Base-by-base conservation (phyloP, 352 stramenopile species). In the Globisporangium nodosum region DNA sequence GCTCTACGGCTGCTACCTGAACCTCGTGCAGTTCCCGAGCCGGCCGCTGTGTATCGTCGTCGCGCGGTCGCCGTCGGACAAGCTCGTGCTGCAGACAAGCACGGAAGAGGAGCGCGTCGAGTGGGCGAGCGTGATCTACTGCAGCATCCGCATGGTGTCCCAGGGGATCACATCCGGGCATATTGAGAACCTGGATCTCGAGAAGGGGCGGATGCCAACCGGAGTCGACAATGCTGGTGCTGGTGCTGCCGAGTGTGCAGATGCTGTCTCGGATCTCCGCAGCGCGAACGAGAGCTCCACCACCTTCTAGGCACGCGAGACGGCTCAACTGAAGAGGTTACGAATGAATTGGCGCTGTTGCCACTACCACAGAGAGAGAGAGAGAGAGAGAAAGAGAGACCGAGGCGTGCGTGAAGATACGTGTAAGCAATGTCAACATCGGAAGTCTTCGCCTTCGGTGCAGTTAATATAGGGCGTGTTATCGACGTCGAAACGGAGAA, bases 121-220 rank as follows among this genome's bases (percentile, higher is more conserved):
- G 60, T 95, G 86, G 86, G 84, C 84, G 24, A 93, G 84, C 52
- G 76, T 90, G 42, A 80, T 95, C 49, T 92, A 93, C 69, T 95
- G 86, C 71, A 90, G 71, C 60, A 95, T 95, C 58, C 80, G 82
- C 56, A 89, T 95, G 73, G 81, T 90, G 16, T 92, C 84, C 33
- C 84, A 94, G 61, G 86, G 86, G 30, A 85, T 95, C 54, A 95
- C 84, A 1, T 82, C 81, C 0, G 84, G 81, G 18, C 84, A 92
- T 60, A 93, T 91, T 35, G 78, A 85, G 52, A 81, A 82, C 37
- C 54, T 93, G 24, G 72, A 90, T 39, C 66, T 93, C 39, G 83
- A 91, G 64, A 66, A 81, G 53, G 31, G 21, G 18, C 35, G 49
- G 16, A 5, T 33, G 5, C 13, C 48, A 53, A 24, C 45, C 0